Conservation (phyloP, 345 rosid species). For the Arabis alpina region DNA sequence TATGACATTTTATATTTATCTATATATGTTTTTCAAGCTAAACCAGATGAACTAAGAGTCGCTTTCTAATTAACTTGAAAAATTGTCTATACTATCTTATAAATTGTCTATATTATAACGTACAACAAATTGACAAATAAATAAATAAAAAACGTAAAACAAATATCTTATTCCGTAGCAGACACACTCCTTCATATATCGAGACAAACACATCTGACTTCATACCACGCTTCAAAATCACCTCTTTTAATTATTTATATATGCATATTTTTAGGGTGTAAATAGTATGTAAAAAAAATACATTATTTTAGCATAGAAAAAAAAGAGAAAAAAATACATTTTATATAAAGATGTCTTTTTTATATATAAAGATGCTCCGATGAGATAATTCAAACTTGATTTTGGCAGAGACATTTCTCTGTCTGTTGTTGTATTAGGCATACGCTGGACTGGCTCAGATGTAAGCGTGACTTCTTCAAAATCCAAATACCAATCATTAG, state of each 20-base stretch:
- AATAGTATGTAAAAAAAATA: too few relatives aligned
- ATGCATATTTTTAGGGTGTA: not conserved
- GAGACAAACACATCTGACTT: conserved; percentile 21
- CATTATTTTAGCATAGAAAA: too few relatives aligned
- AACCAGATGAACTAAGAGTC: conserved; percentile 24
- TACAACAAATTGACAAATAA: conserved; percentile 10
- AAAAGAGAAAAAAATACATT: too few relatives aligned
- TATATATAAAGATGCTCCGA: not conserved
- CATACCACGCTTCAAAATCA: conserved; percentile 22
- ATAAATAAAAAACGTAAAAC: conserved; percentile 8
- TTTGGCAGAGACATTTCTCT: too few relatives aligned
- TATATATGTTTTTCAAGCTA: conserved; percentile 13
- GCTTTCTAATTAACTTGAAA: not conserved
- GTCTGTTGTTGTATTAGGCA: too few relatives aligned
- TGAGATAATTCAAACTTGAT: conserved; percentile 1
- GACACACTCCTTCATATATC: conserved; percentile 11
- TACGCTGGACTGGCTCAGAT: too few relatives aligned
- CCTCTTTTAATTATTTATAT: not conserved
- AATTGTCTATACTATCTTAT: not conserved
- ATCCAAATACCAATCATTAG: too few relatives aligned
- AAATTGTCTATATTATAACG: not conserved
- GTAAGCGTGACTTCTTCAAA: too few relatives aligned
- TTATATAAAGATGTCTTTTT: too few relatives aligned
- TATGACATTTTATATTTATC: not conserved
- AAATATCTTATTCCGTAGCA: conserved; percentile 18